phyloP scores from a whole-genome alignment of 768 basidiomycete species.

The Trametes gibbosa region DNA sequence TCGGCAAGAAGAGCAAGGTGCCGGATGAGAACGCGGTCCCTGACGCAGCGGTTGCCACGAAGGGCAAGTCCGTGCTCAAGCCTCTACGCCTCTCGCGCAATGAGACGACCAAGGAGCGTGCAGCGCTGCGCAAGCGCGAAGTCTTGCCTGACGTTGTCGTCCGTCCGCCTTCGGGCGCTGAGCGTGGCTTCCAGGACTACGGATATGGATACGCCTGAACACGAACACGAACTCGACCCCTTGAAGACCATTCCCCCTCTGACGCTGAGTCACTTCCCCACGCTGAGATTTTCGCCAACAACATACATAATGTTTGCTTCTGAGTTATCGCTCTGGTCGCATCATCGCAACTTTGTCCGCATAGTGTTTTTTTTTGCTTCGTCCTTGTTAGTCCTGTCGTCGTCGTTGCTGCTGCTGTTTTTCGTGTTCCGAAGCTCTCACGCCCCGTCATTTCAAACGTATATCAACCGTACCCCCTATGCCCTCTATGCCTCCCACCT shows the following conservation, averaged over 20 bases:
- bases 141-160: conserved; percentile 59
- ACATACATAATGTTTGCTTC: conserved; percentile 15
- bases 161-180: conserved; percentile 54
- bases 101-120: conserved; percentile 63
- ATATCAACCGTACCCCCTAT: conserved; percentile 9
- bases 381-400: background rate
- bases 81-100: conserved; percentile 58
- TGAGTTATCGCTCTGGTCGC: conserved; percentile 18
- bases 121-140: conserved; percentile 52
- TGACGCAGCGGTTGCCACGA: conserved; percentile 35
- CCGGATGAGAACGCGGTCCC: conserved; percentile 25
- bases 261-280: conserved; percentile 9
- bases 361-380: conserved; percentile 6
- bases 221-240: background rate
- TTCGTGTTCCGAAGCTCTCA: conserved; percentile 6
- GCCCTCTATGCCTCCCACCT: conserved; percentile 15
- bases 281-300: conserved; percentile 13
- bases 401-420: background rate
- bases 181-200: conserved; percentile 37
- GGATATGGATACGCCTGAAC: conserved; percentile 41
- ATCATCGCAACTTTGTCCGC: background rate
- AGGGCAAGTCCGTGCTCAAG: conserved; percentile 50
- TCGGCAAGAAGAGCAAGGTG: conserved; percentile 48
- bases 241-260: background rate
- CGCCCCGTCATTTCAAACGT: background rate